Conservation (phyloP, 768 basidiomycete genomes). For the Boletus huronensis region DNA sequence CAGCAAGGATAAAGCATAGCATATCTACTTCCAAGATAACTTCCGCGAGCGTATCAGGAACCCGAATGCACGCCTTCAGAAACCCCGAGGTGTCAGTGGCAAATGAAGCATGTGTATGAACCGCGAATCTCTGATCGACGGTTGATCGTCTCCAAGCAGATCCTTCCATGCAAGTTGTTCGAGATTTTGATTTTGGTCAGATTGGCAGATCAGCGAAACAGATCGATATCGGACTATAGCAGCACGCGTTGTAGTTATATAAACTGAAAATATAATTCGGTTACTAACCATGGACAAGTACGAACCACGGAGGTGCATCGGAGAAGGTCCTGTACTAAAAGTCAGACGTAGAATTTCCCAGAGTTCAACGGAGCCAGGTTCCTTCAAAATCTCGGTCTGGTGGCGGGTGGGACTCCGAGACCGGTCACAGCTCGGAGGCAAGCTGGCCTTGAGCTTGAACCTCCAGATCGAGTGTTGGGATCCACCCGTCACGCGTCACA, state of each 20-base stretch:
- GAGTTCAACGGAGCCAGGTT: neutral
- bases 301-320: neutral
- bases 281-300: neutral
- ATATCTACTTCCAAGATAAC: neutral
- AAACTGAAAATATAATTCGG: neutral
- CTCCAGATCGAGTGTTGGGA: neutral
- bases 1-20: neutral
- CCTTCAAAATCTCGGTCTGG: neutral
- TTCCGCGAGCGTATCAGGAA: neutral
- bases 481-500: neutral
- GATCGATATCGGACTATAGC: neutral
- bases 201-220: neutral
- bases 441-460: neutral
- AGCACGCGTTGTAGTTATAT: neutral
- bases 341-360: neutral
- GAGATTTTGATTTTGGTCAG: neutral
- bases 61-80: neutral
- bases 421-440: neutral
- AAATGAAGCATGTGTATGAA: neutral
- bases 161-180: slow-evolving; percentile 1
- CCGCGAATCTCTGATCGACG: slow-evolving; percentile 17
- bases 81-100: neutral
- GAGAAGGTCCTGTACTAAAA: no score
- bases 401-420: no score
- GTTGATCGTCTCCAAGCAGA: slow-evolving; percentile 2